These are phyloP conservation scores for Colletotrichum sp. DNA, from an alignment of 2,329 filamentous ascomycete species.

Conservation along the genomic window DNA sequence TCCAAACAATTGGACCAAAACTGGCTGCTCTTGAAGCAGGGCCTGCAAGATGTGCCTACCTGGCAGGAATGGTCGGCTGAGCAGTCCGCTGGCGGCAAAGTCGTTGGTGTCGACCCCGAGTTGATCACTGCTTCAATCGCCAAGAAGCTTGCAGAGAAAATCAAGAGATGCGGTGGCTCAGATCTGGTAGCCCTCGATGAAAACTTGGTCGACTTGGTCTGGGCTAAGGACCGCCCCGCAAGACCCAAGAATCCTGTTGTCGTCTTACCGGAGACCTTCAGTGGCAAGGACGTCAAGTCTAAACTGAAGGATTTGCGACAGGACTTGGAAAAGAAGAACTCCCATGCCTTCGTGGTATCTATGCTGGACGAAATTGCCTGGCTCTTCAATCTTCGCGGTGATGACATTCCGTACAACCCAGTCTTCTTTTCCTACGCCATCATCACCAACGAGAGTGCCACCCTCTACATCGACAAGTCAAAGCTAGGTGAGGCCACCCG, in stretches of 20 bases:
- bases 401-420: slow-evolving; percentile 95
- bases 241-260: slow-evolving; percentile 79
- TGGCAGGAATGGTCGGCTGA: slow-evolving; percentile 97
- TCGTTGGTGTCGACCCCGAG: slow-evolving; percentile 88
- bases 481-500: slow-evolving; percentile 76
- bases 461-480: slow-evolving; percentile 81
- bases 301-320: slow-evolving; percentile 90
- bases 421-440: slow-evolving; percentile 98
- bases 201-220: slow-evolving; percentile 92
- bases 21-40: slow-evolving; percentile 92
- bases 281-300: slow-evolving; percentile 81
- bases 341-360: slow-evolving; percentile 85
- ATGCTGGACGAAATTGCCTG: slow-evolving; percentile 97
- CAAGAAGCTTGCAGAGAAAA: slow-evolving; percentile 80
- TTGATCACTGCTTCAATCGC: slow-evolving; percentile 73
- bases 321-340: slow-evolving; percentile 89
- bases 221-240: slow-evolving; percentile 75
- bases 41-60: slow-evolving; percentile 90
- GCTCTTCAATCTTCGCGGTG: slow-evolving; percentile 97
- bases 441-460: slow-evolving; percentile 77
- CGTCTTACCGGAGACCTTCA: slow-evolving; percentile 73
- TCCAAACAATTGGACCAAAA: slow-evolving; percentile 88
- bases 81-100: slow-evolving; percentile 84
- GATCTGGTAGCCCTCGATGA: slow-evolving; percentile 76
- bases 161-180: slow-evolving; percentile 83